Conservation (phyloP, 2,329 filamentous ascomycete species). For the Magnaporthiopsis rhizophila region DNA sequence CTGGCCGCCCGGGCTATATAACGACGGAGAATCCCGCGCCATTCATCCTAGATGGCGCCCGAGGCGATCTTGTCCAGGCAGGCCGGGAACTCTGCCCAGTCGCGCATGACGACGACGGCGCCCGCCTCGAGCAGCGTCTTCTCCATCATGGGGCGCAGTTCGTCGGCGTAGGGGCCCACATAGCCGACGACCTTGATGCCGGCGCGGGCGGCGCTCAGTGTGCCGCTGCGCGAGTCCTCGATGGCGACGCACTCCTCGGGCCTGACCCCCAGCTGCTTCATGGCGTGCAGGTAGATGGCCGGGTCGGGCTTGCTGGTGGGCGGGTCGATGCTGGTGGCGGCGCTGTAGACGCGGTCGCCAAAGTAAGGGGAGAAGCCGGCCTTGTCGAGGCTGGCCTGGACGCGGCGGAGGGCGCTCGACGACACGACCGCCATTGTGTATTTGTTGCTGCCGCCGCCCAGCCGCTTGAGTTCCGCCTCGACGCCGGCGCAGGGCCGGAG, state of each 20-base stretch:
- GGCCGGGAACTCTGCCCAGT: conserved; percentile 49
- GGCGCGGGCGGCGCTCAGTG: conserved; percentile 64
- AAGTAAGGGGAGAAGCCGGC: conserved; percentile 77
- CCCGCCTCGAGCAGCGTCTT: conserved; percentile 52
- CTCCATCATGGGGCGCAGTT: conserved; percentile 58
- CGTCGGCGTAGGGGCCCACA: conserved; percentile 65
- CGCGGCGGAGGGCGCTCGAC: conserved; percentile 69
- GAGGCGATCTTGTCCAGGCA: conserved; percentile 38
- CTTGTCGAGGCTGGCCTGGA: conserved; percentile 70
- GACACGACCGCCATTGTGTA: conserved; percentile 76
- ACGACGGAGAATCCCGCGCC: not conserved
- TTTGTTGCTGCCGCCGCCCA: conserved; percentile 42
- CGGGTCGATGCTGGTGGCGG: conserved; percentile 66
- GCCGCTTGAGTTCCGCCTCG: conserved; percentile 56
- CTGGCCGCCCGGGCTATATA: not conserved
- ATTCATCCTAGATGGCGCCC: conserved; percentile 18
- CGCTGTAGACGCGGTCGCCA: conserved; percentile 68
- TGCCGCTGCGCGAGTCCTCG: conserved; percentile 84
- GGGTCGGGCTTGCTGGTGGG: conserved; percentile 91
- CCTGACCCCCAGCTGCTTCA: conserved; percentile 64
- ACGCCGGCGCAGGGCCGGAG: conserved; percentile 63
- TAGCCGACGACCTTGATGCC: conserved; percentile 78
- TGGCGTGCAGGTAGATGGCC: conserved; percentile 74
- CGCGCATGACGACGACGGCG: conserved; percentile 52
- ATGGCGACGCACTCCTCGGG: conserved; percentile 69